Conservation (phyloP, 73 alveolate species). For the Paramecium sonneborni region DNA sequence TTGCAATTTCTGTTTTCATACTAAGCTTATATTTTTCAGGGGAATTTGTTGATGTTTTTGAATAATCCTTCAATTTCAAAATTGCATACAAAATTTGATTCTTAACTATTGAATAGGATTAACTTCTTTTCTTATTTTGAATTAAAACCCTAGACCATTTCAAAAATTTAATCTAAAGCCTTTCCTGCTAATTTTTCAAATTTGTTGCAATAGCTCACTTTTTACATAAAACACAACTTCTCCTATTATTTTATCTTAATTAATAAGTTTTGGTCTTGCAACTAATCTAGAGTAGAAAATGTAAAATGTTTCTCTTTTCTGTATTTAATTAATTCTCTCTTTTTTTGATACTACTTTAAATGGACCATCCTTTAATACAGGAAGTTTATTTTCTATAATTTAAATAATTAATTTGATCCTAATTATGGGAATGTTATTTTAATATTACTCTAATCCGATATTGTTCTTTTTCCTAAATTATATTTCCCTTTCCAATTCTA, state of each 20-base stretch:
- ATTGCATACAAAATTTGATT: conserved; percentile 74
- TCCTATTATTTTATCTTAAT: conserved; percentile 65
- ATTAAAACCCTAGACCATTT: conserved; percentile 43
- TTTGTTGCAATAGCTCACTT: conserved; percentile 76
- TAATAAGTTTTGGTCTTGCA: conserved; percentile 69
- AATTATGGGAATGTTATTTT: conserved; percentile 16
- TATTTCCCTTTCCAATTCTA: conserved; percentile 76
- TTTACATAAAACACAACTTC: conserved; percentile 60
- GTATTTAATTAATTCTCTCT: neutral
- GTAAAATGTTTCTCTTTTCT: conserved; percentile 60
- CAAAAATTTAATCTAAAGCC: conserved; percentile 70
- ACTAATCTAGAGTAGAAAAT: conserved; percentile 69
- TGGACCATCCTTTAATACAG: conserved; percentile 26
- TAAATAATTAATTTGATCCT: conserved; percentile 30
- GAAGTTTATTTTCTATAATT: neutral
- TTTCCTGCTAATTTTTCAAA: conserved; percentile 71
- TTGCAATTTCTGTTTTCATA: conserved; percentile 28
- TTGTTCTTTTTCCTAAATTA: neutral
- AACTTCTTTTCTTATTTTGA: conserved; percentile 64
- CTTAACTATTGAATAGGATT: conserved; percentile 67
- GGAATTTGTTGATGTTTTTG: conserved; percentile 73
- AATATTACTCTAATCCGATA: neutral
- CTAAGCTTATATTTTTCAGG: conserved; percentile 29
- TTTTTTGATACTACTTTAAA: neutral
- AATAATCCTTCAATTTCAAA: conserved; percentile 75